Evolutionary conservation across 768 basidiomycete species (phyloP).

Genomic region (Boletellus ananiceps): DNA sequence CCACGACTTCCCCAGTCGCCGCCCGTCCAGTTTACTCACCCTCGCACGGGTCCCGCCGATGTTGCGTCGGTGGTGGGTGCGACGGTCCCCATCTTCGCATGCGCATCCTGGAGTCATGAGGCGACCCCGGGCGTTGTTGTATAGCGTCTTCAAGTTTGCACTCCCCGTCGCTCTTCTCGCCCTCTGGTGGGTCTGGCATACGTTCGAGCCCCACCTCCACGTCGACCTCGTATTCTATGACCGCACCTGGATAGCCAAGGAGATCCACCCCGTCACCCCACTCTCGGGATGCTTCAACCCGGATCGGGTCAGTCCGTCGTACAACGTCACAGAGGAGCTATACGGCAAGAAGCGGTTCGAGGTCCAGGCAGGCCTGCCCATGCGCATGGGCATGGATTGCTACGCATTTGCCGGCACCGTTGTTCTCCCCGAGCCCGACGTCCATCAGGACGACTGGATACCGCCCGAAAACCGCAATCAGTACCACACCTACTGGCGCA

Average conservation of each 20-base stretch:
- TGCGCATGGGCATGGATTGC: slow-evolving; percentile 83
- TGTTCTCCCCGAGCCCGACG: slow-evolving; percentile 23
- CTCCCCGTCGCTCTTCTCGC: slow-evolving; percentile 31
- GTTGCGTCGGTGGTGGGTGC: slow-evolving; percentile 9
- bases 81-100: not conserved
- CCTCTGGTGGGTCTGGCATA: slow-evolving; percentile 39
- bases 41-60: not conserved
- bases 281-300: slow-evolving; percentile 74
- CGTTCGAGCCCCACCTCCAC: slow-evolving; percentile 67
- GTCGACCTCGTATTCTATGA: slow-evolving; percentile 79
- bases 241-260: slow-evolving; percentile 66
- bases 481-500: slow-evolving; percentile 94
- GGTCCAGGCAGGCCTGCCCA: slow-evolving; percentile 74
- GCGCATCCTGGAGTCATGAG: not conserved
- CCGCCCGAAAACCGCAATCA: slow-evolving; percentile 48
- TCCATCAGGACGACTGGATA: slow-evolving; percentile 12
- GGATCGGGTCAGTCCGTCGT: slow-evolving; percentile 51
- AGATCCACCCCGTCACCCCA: slow-evolving; percentile 61
- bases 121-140: slow-evolving; percentile 35
- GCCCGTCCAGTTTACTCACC: not conserved
- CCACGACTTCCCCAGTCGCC: not conserved
- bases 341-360: slow-evolving; percentile 63
- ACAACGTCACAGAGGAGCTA: slow-evolving; percentile 62
- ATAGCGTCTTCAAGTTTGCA: slow-evolving; percentile 40
- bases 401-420: slow-evolving; percentile 89